A percentile compares a stretch with the other conserved stretches of the same genome.
These are phyloP conservation scores for Sicyos edulis DNA, from an alignment of 306 rosid genomes.

Conservation along the genomic window DNA sequence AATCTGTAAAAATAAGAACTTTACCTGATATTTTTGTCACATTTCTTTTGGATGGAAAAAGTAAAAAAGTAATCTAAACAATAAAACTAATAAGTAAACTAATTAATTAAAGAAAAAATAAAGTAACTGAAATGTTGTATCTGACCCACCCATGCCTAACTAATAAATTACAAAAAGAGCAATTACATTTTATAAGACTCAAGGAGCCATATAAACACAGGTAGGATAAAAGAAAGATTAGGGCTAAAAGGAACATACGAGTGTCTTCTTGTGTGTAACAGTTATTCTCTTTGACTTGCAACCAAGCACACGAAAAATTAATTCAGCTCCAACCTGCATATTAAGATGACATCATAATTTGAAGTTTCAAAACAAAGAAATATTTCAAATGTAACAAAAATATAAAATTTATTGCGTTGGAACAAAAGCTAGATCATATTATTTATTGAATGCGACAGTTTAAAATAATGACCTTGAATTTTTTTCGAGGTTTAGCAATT, in stretches of 20 bases:
- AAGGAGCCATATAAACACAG: not conserved
- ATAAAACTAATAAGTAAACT: not conserved
- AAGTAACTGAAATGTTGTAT: not conserved
- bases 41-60: not conserved
- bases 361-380: slow-evolving; percentile 9
- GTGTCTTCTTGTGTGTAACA: slow-evolving; percentile 91
- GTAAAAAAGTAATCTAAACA: not conserved
- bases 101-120: not conserved
- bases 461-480: slow-evolving; percentile 51
- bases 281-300: slow-evolving; percentile 93
- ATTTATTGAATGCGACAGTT: slow-evolving; percentile 5
- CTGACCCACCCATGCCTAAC: not conserved
- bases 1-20: not conserved
- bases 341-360: slow-evolving; percentile 28
- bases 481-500: slow-evolving; percentile 80
- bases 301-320: slow-evolving; percentile 84
- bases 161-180: not conserved
- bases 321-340: slow-evolving; percentile 83
- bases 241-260: slow-evolving; percentile 42
- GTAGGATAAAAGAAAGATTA: not conserved
- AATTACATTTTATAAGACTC: not conserved
- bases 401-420: not conserved
- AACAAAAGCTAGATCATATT: not conserved
- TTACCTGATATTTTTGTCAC: not conserved
- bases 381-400: not conserved